Evolutionary conservation across 2,329 filamentous ascomycete species (phyloP).

Genomic region (Helotiales sp.): DNA sequence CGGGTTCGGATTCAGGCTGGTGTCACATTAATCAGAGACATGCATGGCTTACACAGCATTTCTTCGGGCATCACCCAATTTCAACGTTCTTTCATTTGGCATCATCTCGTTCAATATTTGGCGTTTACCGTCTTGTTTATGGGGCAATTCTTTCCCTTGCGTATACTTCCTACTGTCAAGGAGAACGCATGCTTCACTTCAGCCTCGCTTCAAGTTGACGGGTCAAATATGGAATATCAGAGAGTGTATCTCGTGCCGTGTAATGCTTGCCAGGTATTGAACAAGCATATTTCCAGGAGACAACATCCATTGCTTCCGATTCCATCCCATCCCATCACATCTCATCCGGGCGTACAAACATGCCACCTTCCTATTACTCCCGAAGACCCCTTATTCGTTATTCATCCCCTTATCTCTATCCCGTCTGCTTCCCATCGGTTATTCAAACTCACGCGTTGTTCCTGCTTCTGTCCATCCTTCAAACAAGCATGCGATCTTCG

Average conservation of each 20-base stretch:
- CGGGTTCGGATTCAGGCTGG: slow-evolving; percentile 2
- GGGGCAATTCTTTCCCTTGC: not conserved
- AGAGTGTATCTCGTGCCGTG: no score
- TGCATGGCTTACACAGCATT: not conserved
- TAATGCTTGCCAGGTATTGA: not conserved
- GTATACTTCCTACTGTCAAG: no score
- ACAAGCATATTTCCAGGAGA: not conserved
- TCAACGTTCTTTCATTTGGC: not conserved
- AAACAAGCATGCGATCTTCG: not conserved
- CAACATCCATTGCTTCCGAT: not conserved
- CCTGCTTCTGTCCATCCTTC: not conserved
- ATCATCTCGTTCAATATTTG: not conserved
- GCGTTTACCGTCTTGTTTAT: not conserved
- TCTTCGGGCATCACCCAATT: not conserved
- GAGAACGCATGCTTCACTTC: not conserved
- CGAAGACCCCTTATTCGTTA: not conserved
- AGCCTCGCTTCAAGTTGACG: not conserved
- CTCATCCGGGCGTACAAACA: not conserved
- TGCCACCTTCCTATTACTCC: not conserved
- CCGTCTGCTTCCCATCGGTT: not conserved
- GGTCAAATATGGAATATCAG: not conserved
- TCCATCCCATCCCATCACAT: not conserved
- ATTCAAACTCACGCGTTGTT: not conserved
- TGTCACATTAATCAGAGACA: not conserved
- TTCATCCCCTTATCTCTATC: not conserved